Evolutionary conservation across 106 monocot species (phyloP).

Genomic region (Apostasia ramifera): DNA sequence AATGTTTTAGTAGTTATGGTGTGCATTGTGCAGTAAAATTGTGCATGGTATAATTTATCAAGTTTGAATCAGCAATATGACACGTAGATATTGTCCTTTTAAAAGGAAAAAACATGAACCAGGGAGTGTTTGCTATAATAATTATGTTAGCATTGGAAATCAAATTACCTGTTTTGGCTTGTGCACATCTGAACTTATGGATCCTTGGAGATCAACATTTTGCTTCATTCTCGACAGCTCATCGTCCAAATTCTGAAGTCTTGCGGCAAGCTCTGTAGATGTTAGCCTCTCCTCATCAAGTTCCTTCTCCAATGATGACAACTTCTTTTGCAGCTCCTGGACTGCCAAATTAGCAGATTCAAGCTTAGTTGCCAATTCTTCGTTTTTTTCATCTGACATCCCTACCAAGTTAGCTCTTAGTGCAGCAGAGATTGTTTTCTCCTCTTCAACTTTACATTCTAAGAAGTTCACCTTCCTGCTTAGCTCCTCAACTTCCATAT

Average conservation of each 20-base stretch:
- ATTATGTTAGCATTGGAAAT: not conserved
- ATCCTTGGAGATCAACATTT: conserved; percentile 15
- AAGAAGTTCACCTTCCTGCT: not conserved
- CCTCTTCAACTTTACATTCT: conserved; percentile 7
- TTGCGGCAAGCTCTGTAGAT: conserved; percentile 9
- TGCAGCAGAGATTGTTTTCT: conserved; percentile 8
- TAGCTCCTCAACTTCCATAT: conserved; percentile 1
- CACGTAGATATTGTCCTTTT: not conserved
- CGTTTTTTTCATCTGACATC: conserved; percentile 3
- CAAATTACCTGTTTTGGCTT: conserved; percentile 37
- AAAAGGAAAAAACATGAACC: not conserved
- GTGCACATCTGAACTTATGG: conserved; percentile 21
- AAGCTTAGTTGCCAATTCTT: conserved; percentile 37
- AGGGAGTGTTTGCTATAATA: not conserved
- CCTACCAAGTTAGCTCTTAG: not conserved
- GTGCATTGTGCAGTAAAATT: not conserved
- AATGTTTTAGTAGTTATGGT: not conserved
- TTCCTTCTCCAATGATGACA: conserved; percentile 13
- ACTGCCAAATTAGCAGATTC: conserved; percentile 25
- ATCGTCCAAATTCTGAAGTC: conserved; percentile 9
- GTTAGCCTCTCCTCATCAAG: conserved; percentile 14
- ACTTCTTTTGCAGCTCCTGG: conserved; percentile 17
- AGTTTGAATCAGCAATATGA: not conserved
- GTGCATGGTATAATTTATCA: not conserved
- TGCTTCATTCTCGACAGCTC: conserved; percentile 24